Evolutionary conservation across 345 rosid genomes (phyloP).

Genomic region (Syzygium aromaticum): DNA sequence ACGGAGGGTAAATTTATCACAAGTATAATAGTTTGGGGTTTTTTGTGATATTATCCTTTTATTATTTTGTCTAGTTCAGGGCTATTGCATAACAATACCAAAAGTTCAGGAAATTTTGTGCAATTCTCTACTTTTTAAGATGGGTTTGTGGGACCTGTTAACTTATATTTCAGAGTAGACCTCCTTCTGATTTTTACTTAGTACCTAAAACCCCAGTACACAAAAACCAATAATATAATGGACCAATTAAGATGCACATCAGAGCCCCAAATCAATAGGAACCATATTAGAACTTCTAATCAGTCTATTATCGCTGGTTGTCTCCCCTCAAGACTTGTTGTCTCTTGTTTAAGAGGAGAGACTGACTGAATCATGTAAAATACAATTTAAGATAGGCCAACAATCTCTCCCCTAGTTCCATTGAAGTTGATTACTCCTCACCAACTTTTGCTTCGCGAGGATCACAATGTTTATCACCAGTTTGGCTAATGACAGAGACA

Average conservation of each 20-base stretch:
- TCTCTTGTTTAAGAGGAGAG: neutral
- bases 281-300: too few species aligned
- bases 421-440: neutral
- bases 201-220: neutral
- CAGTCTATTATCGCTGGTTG: neutral
- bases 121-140: too few species aligned
- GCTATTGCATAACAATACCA: too few species aligned
- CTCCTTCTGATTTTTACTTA: too few species aligned
- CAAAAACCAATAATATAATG: neutral
- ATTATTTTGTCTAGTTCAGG: too few species aligned
- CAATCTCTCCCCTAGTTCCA: neutral
- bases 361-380: neutral
- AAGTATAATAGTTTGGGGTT: too few species aligned
- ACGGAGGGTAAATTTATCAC: too few species aligned
- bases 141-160: too few species aligned
- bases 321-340: neutral
- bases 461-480: neutral
- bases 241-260: neutral
- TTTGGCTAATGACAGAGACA: neutral
- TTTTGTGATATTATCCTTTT: too few species aligned
- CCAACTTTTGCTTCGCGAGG: neutral
- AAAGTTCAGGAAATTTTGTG: too few species aligned
- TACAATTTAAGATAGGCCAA: neutral
- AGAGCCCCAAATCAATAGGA: neutral
- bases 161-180: too few species aligned